Base-by-base conservation (phyloP, 208 protist genomes). In the Wallacemonas sp. region DNA sequence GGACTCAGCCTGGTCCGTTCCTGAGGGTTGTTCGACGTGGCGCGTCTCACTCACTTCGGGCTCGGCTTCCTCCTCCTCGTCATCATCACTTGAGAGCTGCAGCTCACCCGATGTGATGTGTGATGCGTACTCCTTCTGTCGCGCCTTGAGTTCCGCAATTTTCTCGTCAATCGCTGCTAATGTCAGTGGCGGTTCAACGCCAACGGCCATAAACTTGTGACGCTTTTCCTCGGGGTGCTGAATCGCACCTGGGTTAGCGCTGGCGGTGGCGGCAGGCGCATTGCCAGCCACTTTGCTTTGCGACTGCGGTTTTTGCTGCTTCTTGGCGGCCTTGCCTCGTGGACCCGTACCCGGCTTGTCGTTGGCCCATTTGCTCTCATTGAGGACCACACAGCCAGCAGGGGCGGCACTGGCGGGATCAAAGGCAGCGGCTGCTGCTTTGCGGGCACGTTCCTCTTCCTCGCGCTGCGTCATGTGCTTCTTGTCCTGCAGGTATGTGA, bases 161-260 rank as follows among this genome's bases (percentile, higher is more conserved):
- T 56, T 66, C 5, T 61, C 66, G 28, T 86, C 86, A 36, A 95
- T 80, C 8, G 66, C 45, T 12, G 56, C 68, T 31, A 84, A 49
- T 26, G 75, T 69, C 22, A 77, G 28, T 1, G 79, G 82, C 19
- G 84, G 82, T 36, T 90, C 79, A 14, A 88, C 65, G 26, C 69
- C 69, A 31, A 93, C 76, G 27, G 75, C 58, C 36, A 79, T 64
- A 59, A 95, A 93, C 22, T 87, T 64, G 4, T 75, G 62, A 2
- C 86, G 72, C 68, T 86, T 95, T 8, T 93, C 89, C 54, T 87
- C 78, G 0, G 74, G 55, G 71, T 92, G 80, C 66, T 87, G 80
- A 45, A 94, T 28, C 22, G n/a, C n/a, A n/a, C n/a, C n/a, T n/a
- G n/a, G n/a, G n/a, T n/a, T n/a, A n/a, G 77, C 39, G n/a, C 59